These are phyloP conservation scores for Cercospora beticola DNA, from an alignment of 2,329 filamentous ascomycete species.

Conservation along the genomic window DNA sequence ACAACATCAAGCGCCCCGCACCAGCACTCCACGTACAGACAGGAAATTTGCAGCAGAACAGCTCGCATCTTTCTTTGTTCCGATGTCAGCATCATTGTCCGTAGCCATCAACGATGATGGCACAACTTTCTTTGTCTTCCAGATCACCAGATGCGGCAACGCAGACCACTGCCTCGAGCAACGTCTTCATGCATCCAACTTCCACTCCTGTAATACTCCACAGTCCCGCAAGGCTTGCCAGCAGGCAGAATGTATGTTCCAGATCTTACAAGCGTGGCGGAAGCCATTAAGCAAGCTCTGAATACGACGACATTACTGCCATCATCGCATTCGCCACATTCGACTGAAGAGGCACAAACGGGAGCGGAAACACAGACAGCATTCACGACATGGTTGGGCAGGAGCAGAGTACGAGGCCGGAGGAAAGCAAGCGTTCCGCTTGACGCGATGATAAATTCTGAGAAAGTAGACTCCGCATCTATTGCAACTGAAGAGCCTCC, in stretches of 20 bases:
- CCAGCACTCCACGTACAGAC: too few species aligned
- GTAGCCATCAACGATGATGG: neutral
- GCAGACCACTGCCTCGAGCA: neutral
- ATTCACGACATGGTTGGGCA: neutral
- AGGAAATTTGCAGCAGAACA: too few species aligned
- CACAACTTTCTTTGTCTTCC: neutral
- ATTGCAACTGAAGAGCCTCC: too few species aligned
- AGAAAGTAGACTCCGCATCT: too few species aligned
- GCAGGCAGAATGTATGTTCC: slow-evolving; percentile 25
- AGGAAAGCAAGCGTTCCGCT: too few species aligned
- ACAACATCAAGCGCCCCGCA: too few species aligned
- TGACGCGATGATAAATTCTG: too few species aligned
- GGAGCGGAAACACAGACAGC: neutral
- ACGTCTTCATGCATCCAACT: neutral
- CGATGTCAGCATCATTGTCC: neutral
- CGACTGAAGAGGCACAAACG: neutral
- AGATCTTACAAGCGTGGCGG: slow-evolving; percentile 18
- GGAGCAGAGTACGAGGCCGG: neutral
- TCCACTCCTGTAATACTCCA: neutral
- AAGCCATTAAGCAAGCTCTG: slow-evolving; percentile 13
- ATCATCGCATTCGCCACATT: slow-evolving; percentile 15
- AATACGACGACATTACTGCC: slow-evolving; percentile 1
- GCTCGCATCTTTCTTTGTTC: neutral
- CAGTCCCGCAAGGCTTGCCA: neutral
- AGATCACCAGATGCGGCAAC: slow-evolving; percentile 3